phyloP scores from a whole-genome alignment of 495 filamentous ascomycete genomes.

The Amniculicola lignicola region DNA sequence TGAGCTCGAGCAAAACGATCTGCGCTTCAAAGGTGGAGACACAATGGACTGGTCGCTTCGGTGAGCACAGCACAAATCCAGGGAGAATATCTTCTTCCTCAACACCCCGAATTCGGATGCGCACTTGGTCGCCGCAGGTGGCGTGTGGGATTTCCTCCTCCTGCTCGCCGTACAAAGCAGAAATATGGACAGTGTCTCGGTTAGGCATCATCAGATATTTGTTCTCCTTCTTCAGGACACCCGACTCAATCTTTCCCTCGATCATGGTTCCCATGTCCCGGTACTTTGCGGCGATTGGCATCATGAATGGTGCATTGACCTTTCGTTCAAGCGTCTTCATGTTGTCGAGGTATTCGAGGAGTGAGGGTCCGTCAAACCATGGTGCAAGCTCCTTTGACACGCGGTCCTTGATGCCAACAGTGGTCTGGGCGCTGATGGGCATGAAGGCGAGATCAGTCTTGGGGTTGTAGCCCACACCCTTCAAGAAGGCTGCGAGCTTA shows the following conservation, averaged over 20 bases:
- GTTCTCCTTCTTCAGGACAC: slow-evolving; percentile 82
- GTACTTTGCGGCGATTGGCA: slow-evolving; percentile 94
- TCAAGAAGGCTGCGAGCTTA: slow-evolving; percentile 84
- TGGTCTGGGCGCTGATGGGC: slow-evolving; percentile 89
- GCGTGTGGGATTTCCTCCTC: slow-evolving; percentile 83
- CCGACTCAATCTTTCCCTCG: slow-evolving; percentile 94
- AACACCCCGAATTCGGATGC: slow-evolving; percentile 83
- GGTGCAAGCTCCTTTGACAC: slow-evolving; percentile 70
- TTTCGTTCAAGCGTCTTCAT: slow-evolving; percentile 94
- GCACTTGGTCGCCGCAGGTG: slow-evolving; percentile 92
- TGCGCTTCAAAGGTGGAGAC: slow-evolving; percentile 92
- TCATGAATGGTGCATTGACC: slow-evolving; percentile 98
- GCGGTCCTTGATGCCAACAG: slow-evolving; percentile 81
- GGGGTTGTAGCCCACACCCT: slow-evolving; percentile 84
- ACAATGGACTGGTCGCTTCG: slow-evolving; percentile 85
- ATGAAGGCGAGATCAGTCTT: slow-evolving; percentile 92
- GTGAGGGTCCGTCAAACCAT: slow-evolving; percentile 89
- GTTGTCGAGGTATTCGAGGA: slow-evolving; percentile 86
- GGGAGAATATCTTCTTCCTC: slow-evolving; percentile 97
- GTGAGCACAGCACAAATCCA: slow-evolving; percentile 90
- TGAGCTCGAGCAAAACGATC: slow-evolving; percentile 91
- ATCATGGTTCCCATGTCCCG: slow-evolving; percentile 88
- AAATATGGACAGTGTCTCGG: slow-evolving; percentile 69
- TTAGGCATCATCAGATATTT: slow-evolving; percentile 92
- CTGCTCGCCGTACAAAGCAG: slow-evolving; percentile 89